Percentiles rank a stretch among this genome's conserved stretches.
These are phyloP conservation scores for Aspergillus niger DNA, from an alignment of 2,329 filamentous ascomycete species.

Conservation along the genomic window DNA sequence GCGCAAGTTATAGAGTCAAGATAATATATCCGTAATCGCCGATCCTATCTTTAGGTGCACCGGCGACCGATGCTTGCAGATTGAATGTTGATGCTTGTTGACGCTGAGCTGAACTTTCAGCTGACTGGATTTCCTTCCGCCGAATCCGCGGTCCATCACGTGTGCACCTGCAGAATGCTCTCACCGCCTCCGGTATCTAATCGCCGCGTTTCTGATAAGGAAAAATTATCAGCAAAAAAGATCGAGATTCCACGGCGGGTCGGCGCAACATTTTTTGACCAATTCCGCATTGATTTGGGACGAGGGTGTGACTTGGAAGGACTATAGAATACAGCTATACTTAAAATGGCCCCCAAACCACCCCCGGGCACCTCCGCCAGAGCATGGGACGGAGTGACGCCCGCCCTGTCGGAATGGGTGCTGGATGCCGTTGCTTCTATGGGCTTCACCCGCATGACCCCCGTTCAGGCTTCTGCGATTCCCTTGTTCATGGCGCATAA, in stretches of 20 bases:
- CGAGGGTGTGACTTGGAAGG: neutral
- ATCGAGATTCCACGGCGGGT: neutral
- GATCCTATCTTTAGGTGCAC: neutral
- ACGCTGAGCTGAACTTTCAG: slow-evolving; percentile 8
- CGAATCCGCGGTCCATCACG: slow-evolving; percentile 14
- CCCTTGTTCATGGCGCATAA: slow-evolving; percentile 87
- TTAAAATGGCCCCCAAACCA: slow-evolving; percentile 45
- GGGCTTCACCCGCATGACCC: slow-evolving; percentile 86
- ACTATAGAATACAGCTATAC: neutral
- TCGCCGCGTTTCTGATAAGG: slow-evolving; percentile 22
- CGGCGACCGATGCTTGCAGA: neutral
- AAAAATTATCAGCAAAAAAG: slow-evolving; percentile 6
- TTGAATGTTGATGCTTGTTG: neutral
- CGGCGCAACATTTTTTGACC: neutral
- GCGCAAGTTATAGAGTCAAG: neutral
- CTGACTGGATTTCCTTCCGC: slow-evolving; percentile 12
- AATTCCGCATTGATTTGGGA: neutral
- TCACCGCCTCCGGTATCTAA: slow-evolving; percentile 37
- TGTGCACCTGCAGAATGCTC: slow-evolving; percentile 18
- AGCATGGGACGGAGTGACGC: slow-evolving; percentile 69
- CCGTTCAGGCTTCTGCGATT: slow-evolving; percentile 90
- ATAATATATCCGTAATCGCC: neutral
- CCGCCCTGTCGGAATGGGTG: slow-evolving; percentile 77
- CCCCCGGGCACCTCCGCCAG: slow-evolving; percentile 49
- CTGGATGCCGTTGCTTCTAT: slow-evolving; percentile 79